phyloP scores from a whole-genome alignment of 305 asterid species.

The Solanum chacoense region DNA sequence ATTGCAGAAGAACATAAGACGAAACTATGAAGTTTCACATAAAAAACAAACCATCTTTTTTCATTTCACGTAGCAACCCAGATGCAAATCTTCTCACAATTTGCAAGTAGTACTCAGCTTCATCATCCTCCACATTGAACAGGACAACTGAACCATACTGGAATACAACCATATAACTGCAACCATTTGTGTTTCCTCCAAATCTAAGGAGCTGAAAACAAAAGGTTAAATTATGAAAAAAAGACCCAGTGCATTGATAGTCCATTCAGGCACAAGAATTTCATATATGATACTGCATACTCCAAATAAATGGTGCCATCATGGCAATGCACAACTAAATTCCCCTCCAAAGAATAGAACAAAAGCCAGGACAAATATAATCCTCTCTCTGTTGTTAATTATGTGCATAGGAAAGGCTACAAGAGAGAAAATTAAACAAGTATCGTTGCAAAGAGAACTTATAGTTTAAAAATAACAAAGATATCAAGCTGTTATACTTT shows the following conservation, averaged over 20 bases:
- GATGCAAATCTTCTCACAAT: slow-evolving; percentile 59
- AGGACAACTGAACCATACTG: slow-evolving; percentile 87
- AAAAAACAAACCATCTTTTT: slow-evolving; percentile 63
- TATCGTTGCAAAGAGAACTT: neutral
- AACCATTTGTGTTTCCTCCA: slow-evolving; percentile 27
- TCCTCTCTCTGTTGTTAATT: neutral
- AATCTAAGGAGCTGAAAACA: slow-evolving; percentile 34
- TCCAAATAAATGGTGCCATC: neutral
- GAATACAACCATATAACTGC: slow-evolving; percentile 73
- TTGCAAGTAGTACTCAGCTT: slow-evolving; percentile 61
- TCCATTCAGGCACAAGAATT: neutral
- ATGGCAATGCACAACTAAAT: neutral
- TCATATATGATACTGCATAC: neutral
- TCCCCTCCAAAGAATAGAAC: neutral
- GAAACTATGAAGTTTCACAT: neutral
- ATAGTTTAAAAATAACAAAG: neutral
- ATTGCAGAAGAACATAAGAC: neutral
- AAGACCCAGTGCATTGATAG: neutral
- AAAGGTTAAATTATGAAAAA: neutral
- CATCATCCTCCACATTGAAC: slow-evolving; percentile 85
- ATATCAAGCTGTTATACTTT: neutral
- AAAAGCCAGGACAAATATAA: neutral
- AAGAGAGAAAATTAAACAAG: neutral
- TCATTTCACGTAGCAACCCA: slow-evolving; percentile 79
- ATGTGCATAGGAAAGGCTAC: neutral